phyloP scores from a whole-genome alignment of 805 yeast genomes.

The Torulaspora gathmanii region DNA sequence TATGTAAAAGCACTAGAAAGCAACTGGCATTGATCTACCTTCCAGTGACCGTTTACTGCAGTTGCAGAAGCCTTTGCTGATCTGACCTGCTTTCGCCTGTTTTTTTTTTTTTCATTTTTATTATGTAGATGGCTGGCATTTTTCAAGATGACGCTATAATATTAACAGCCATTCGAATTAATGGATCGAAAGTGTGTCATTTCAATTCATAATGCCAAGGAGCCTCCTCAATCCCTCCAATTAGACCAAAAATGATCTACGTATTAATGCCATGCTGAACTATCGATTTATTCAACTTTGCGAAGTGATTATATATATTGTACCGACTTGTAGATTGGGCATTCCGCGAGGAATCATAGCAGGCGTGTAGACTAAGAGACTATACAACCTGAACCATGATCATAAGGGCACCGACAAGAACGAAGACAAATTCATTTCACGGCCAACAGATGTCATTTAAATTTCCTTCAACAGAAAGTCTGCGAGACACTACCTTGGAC shows the following conservation, averaged over 20 bases:
- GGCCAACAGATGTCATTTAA: slow-evolving; percentile 40
- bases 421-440: slow-evolving; percentile 38
- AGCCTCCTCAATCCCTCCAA: not conserved
- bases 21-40: too few relatives aligned
- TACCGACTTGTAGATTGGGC: not conserved
- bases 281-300: not conserved
- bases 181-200: not conserved
- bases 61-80: not conserved
- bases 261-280: not conserved
- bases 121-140: slow-evolving; percentile 10
- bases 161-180: slow-evolving; percentile 9
- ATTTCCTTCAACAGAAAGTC: slow-evolving; percentile 36
- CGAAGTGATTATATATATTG: not conserved
- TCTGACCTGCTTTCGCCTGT: not conserved
- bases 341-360: not conserved
- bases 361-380: not conserved
- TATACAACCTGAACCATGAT: slow-evolving; percentile 12
- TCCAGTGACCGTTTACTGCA: too few relatives aligned
- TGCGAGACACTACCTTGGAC: slow-evolving; percentile 13
- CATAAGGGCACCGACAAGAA: slow-evolving; percentile 33
- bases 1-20: too few relatives aligned
- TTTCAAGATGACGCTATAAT: not conserved
- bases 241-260: not conserved
- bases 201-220: not conserved
- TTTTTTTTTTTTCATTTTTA: not conserved